Base-by-base conservation (phyloP, 2,329 filamentous ascomycete species). In the Beauveria scarabaeidicola region DNA sequence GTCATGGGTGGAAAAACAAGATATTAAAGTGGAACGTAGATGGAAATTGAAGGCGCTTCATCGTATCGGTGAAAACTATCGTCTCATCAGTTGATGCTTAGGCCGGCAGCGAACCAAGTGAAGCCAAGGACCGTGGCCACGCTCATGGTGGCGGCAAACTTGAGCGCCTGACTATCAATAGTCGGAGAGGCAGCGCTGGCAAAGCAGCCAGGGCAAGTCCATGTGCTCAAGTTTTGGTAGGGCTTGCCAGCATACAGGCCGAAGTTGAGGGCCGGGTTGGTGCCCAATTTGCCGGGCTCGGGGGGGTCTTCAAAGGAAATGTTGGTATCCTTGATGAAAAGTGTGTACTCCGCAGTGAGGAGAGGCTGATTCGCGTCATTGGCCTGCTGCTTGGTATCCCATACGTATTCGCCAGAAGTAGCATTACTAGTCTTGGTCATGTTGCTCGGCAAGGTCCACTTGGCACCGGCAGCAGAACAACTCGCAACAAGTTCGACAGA, bases 401-500 rank as follows among this genome's bases (percentile, higher is more conserved):
- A 87, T 8, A 78, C 78, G 66, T 78, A 84, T 23, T 75, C 72
- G 44, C 73, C 81, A 5, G 74, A 74, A 19, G 77, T 77, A 61
- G 75, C n/a, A n/a, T n/a, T n/a, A n/a, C n/a, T n/a, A n/a, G n/a
- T n/a, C n/a, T n/a, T n/a, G n/a, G 81, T 81, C 80, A 85, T 85
- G 74, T 87, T 87, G 68, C 77, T 74, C 3, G 84, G 84, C 48
- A 88, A 74, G 17, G 84, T 87, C 74, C 81, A 87, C 2, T 82
- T 79, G 62, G 77, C 74, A 21, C 75, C 70, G 48, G 77, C 80
- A 8, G 69, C 69, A 44, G 78, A 79, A 74, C 81, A 84, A 64
- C 80, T 82, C 38, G 83, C 75, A 60, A 85, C 69, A 15, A 87
- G 74, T 63, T 87, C 82, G 60, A 88, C 68, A 44, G 82, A 84